A percentile compares a stretch with the other conserved stretches of the same genome.
Conservation (phyloP, 768 basidiomycete species). For the Brasilioporus rufonigricans region DNA sequence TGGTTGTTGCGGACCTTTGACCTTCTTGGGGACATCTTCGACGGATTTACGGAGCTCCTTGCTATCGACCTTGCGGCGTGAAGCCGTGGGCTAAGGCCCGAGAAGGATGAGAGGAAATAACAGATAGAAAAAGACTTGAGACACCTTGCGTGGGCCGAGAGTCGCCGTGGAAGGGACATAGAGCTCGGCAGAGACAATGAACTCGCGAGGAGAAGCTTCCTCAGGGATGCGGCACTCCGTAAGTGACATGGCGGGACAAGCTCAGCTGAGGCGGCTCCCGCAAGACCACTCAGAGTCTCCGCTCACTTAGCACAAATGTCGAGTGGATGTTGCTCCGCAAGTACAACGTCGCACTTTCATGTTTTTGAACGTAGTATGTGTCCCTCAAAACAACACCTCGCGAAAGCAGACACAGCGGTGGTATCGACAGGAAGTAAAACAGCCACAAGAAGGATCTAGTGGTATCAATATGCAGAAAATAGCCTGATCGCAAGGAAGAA, state of each 20-base stretch:
- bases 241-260: conserved; percentile 13
- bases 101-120: conserved; percentile 8
- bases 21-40: conserved; percentile 48
- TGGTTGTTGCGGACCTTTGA: conserved; percentile 50
- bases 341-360: conserved; percentile 2
- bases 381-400: background rate
- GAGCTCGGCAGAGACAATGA: conserved; percentile 59
- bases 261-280: background rate
- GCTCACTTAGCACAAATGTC: background rate
- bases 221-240: conserved; percentile 5
- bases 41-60: conserved; percentile 37
- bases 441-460: conserved; percentile 11
- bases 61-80: conserved; percentile 57
- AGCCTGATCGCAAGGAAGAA: conserved; percentile 11
- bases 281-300: background rate
- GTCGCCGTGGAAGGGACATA: conserved; percentile 55
- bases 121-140: conserved; percentile 6
- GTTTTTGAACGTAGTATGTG: background rate
- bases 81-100: conserved; percentile 38
- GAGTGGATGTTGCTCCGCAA: background rate
- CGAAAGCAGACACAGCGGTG: conserved; percentile 2
- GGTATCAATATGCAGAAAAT: conserved; percentile 15
- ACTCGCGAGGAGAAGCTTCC: conserved; percentile 40
- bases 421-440: conserved; percentile 12
- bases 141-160: conserved; percentile 56